Evolutionary conservation across 2,329 filamentous ascomycete species (phyloP).

Genomic region (Celoporthe dispersa): DNA sequence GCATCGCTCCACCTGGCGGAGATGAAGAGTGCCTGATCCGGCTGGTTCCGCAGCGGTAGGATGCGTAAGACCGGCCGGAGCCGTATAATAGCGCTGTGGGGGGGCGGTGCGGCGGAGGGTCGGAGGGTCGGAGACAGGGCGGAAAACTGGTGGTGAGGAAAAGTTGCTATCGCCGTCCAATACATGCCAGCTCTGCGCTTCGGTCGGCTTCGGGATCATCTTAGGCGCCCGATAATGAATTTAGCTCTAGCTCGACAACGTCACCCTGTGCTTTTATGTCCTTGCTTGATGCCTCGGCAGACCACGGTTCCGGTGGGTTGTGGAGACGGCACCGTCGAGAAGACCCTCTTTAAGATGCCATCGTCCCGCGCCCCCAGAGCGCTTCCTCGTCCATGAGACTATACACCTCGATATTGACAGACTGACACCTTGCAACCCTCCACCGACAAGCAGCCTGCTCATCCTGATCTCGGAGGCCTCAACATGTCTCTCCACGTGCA

Average conservation of each 20-base stretch:
- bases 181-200: neutral
- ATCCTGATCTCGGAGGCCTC: neutral
- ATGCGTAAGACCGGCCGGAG: neutral
- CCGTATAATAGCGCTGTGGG: neutral
- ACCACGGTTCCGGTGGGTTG: neutral
- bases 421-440: neutral
- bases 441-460: neutral
- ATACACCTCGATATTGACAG: neutral
- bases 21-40: neutral
- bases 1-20: neutral
- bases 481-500: constrained; percentile 47
- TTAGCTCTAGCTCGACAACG: neutral
- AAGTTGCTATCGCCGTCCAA: neutral
- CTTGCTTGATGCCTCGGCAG: neutral
- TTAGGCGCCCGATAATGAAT: neutral
- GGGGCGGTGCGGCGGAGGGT: neutral
- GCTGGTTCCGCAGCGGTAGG: neutral
- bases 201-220: neutral
- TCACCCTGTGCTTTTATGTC: neutral
- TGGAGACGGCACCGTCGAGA: neutral
- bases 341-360: neutral
- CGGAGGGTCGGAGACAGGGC: constrained; percentile 7
- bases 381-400: neutral
- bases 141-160: neutral
- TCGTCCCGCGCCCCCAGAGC: neutral